These are phyloP conservation scores for Hexamita inflata DNA, from an alignment of 208 protist species.

Conservation along the genomic window DNA sequence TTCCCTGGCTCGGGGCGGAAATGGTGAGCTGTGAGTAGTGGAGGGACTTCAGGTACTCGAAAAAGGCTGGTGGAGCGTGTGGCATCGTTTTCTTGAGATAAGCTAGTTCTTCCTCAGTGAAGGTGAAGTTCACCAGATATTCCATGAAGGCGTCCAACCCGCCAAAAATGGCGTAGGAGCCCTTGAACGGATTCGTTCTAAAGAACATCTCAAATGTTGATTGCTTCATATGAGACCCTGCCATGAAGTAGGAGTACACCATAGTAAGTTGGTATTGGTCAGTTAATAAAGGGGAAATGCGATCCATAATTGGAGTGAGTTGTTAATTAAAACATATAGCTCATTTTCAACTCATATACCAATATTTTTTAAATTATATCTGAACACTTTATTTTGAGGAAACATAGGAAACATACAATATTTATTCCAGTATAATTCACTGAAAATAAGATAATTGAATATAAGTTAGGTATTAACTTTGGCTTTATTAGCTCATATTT, in stretches of 20 bases:
- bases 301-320: too few species aligned
- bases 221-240: conserved; percentile 42
- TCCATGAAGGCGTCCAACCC: conserved; percentile 53
- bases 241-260: conserved; percentile 20
- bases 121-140: conserved; percentile 45
- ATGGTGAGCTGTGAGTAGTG: conserved; percentile 45
- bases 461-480: too few species aligned
- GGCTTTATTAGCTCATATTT: too few species aligned
- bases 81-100: conserved; percentile 39
- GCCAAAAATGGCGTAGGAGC: conserved; percentile 59
- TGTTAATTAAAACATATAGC: too few species aligned
- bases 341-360: too few species aligned
- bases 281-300: conserved; percentile 27
- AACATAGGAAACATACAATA: too few species aligned
- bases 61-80: conserved; percentile 33
- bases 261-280: conserved; percentile 36
- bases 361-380: too few species aligned
- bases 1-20: conserved; percentile 41
- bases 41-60: conserved; percentile 36
- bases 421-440: too few species aligned
- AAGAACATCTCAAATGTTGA: conserved; percentile 66
- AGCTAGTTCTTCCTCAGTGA: conserved; percentile 42
- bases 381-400: too few species aligned
- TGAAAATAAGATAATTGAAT: too few species aligned
- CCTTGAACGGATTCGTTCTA: conserved; percentile 63